phyloP scores from a whole-genome alignment of 2,329 filamentous ascomycete genomes.

The Cladosporium sp. region DNA sequence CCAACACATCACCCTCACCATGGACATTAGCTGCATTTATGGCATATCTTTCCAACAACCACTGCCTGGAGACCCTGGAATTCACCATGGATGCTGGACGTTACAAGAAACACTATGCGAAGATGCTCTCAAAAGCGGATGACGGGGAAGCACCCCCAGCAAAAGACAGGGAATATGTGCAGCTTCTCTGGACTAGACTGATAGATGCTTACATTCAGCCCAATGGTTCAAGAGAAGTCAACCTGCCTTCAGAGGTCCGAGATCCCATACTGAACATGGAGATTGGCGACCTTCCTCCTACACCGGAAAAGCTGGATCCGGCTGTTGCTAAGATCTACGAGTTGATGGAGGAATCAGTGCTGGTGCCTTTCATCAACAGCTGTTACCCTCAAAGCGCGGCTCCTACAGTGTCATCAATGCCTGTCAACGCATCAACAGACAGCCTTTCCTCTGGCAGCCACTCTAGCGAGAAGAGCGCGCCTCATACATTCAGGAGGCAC shows the following conservation, averaged over 20 bases:
- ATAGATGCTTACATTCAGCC: slow-evolving; percentile 87
- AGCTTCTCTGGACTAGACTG: slow-evolving; percentile 79
- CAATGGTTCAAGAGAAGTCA: slow-evolving; percentile 81
- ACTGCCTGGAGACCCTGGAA: slow-evolving; percentile 92
- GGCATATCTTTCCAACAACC: slow-evolving; percentile 93
- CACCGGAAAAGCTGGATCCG: slow-evolving; percentile 71
- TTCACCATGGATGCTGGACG: slow-evolving; percentile 92
- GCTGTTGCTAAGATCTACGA: slow-evolving; percentile 89
- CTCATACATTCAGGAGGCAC: slow-evolving; percentile 10
- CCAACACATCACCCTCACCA: slow-evolving; percentile 78
- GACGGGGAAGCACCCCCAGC: slow-evolving; percentile 46
- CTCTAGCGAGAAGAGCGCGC: slow-evolving; percentile 10
- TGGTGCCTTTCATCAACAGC: slow-evolving; percentile 84
- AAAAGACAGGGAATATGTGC: slow-evolving; percentile 64
- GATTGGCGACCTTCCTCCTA: slow-evolving; percentile 58
- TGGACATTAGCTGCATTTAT: slow-evolving; percentile 92
- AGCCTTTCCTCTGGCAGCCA: slow-evolving; percentile 15
- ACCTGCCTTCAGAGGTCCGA: slow-evolving; percentile 79
- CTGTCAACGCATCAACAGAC: slow-evolving; percentile 39
- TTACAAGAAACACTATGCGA: slow-evolving; percentile 66
- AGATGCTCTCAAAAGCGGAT: slow-evolving; percentile 51
- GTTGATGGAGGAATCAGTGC: slow-evolving; percentile 93
- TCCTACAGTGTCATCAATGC: slow-evolving; percentile 36
- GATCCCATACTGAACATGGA: slow-evolving; percentile 69
- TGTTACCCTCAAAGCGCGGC: slow-evolving; percentile 48